Evolutionary conservation across 352 stramenopile species (phyloP), one percentile per base, ranked within the genome.

Genomic region (Pythium rishiriense): DNA sequence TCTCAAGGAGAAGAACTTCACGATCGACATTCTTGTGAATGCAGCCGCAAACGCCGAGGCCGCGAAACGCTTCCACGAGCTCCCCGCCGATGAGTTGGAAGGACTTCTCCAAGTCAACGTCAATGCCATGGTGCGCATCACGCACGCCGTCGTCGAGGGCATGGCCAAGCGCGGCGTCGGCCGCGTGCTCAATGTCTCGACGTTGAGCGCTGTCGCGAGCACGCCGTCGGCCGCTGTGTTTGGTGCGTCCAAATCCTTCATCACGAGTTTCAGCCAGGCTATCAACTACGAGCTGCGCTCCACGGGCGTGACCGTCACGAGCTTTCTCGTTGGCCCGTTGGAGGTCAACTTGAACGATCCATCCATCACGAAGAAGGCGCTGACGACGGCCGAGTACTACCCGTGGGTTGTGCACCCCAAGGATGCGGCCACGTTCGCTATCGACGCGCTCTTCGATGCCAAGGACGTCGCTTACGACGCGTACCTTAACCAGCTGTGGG

Each of bases 11-110:
- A 81, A 88, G 50, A 68, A 88, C 25, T 52, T 91, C 19, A 59
- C 88, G 21, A 69, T 96, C 49, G 88, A 96, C 48, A 87, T 97
- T 39, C 76, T 97, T 7, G 68, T 97, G 41, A 96, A 96, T 70
- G 94, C 93, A 55, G 88, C 81, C 2, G 80, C 83, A 5, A 67
- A 72, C 0, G 74, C 75, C 28, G 29, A 81, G 9, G 69, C 63
- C 14, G n/a, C n/a, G n/a, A 74, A 79, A 25, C 60, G 71, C 45
- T 91, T 94, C 53, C 64, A 70, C 1, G 55, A 78, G 48, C 46
- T 85, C 5, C 70, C 70, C 11, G 45, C 62, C 15, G 66, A 71
- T 29, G 51, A 83, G 37, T 60, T 94, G n/a, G 76, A 89, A 57
- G 66, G 76, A 5, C 64, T 95, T 50, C 76, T 96, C 62, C 76